Base-by-base conservation (phyloP, 345 rosid genomes). In the Viola odorata region DNA sequence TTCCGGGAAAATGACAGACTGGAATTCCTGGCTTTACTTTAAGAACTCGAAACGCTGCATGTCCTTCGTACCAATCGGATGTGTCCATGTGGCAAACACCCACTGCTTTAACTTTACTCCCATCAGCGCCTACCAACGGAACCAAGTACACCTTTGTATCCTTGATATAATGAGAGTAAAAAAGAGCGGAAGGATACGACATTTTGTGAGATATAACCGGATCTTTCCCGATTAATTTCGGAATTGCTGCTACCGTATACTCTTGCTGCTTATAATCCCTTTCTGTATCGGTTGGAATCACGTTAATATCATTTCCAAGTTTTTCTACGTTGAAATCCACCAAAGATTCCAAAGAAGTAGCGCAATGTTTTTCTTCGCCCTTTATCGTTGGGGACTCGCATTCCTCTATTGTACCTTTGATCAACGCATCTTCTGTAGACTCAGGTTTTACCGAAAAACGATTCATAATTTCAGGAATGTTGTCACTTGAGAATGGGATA, bases 351-450 rank as follows among this genome's bases (percentile, higher is more conserved):
- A 68, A 50, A 12, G 72, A 68, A 13, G 66, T 60, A 1, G 72
- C 61, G 49, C 72, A 68, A 15, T 37, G 51, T 44, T 68, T 68
- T 16, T 68, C 66, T 15, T 61, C 65, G 37, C 72, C 72, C 60
- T 17, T 37, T n/a, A 68, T 68, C 5, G 50, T 36, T 14, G 56
- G 55, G 3, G 15, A n/a, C 8, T 65, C 69, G 14, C 69, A 65
- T 39, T 56, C 48, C 37, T 40, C 6, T 3, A 61, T 38, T 14
- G 50, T 51, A 4, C 10, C 13, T 5, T 12, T 50, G 9, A 66
- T 41, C n/a, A 23, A 8, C 40, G 41, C 37, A 10, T 62, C 62
- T 57, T 57, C 63, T 23, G 23, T 36, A 5, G 69, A 56, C 0
- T 13, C 4, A 0, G 61, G 11, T 38, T 56, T 44, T 6, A 65